Base-by-base conservation (phyloP, 2,329 filamentous ascomycete genomes). In the Cytospora leucostoma region DNA sequence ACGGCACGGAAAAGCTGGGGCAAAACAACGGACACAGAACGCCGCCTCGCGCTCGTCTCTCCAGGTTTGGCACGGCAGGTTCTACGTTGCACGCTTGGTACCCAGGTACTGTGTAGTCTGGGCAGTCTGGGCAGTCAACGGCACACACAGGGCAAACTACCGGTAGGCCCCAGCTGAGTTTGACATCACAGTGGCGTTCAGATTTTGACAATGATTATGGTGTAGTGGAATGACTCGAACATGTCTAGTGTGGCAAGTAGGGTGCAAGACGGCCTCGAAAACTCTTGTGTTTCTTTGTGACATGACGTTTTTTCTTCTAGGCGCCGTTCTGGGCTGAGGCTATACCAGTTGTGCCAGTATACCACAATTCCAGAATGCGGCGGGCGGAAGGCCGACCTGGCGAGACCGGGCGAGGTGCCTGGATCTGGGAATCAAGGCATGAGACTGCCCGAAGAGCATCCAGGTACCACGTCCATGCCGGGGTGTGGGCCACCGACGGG, bases 161-260 rank as follows among this genome's bases (percentile, higher is more conserved):
- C 27, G 38, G 33, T 27, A 27, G 58, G 38, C 13, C 32, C 47
- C 17, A 17, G 21, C 47, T 61, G 32, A 55, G 50, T 32, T 52
- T 37, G 27, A 49, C 49, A 61, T 61, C 51, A 61, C 52, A 40
- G 59, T 61, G 59, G 59, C 59, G 59, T 61, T 61, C 59, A 59
- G 32, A 27, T 50, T 37, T 63, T 55, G 27, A 32, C 11, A 40
- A 7, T 37, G 37, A 52, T 37, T n/a, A 51, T 38, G 5, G 35
- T 34, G 47, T 15, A 27, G 27, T 21, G n/a, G n/a, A 63, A 49
- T 63, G 61, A 63, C 61, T 63, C 61, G 32, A 59, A 53, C 44
- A 10, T 51, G 32, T 61, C 11, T 44, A 55, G 15, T 50, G 61
- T 63, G 61, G 61, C 61, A 51, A 63, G 49, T 44, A 50, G 13